Base-by-base conservation (phyloP, 1,284 basidiomycete genomes). In the Leccinum laetum region DNA sequence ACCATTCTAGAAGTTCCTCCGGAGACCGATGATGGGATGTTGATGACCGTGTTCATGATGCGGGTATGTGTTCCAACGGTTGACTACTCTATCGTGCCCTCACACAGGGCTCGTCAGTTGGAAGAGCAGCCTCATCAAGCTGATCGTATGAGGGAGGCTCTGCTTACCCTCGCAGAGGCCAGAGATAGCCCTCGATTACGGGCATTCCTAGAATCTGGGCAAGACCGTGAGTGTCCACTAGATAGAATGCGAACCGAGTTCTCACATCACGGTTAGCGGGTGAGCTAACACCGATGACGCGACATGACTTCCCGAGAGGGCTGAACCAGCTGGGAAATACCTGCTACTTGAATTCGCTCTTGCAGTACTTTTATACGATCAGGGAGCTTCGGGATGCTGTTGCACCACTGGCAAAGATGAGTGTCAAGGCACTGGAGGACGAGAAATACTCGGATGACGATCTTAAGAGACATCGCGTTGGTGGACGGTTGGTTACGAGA, bases 321-420 rank as follows among this genome's bases (percentile, higher is more conserved):
- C 83, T 96, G 39, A 93, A 96, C 74, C 96, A 97, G 74, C 87
- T 98, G 39, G 95, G 95, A 61, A 98, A 98, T 73, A 96, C 94
- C 0, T 96, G 94, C 75, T 97, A 96, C 76, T 83, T 97, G 63
- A 96, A 96, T 75, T 96, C 94, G 18, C 68, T 63, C 58, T 67
- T 67, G 56, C 77, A 96, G 88, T 98, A 98, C 77, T 96, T 98
- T 75, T 97, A 95, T 77, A 96, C 95, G n/a, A 94, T 98, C 77
- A 91, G 87, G 72, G 92, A 95, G 58, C 83, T 98, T 32, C 86
- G 95, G 49, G 89, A 90, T 10, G 88, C 91, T 7, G 87, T 97
- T 16, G 79, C 85, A 29, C 21, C 84, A 2, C 83, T 91, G 78
- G 83, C 83, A 24, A 83, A 85, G 64, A 76, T 83, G 37, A 85